These are phyloP conservation scores for Silene coronaria DNA, from an alignment of 179 eudicot genomes.

Conservation along the genomic window DNA sequence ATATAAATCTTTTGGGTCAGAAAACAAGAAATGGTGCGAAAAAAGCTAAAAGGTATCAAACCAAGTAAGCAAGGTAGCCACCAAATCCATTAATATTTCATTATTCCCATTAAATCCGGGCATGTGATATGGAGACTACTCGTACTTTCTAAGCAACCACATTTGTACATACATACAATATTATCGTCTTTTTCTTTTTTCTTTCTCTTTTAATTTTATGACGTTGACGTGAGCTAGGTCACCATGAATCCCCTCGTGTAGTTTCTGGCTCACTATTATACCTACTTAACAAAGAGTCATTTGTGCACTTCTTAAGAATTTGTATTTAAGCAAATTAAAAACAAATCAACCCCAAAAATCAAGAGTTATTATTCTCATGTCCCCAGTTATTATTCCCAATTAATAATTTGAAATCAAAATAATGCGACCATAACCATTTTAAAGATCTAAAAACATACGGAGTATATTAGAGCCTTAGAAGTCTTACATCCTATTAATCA, in stretches of 20 bases:
- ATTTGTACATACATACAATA: neutral
- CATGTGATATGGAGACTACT: conserved; percentile 28
- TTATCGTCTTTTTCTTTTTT: neutral
- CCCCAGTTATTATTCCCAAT: too few relatives aligned
- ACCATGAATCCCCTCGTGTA: neutral
- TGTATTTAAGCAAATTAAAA: too few relatives aligned
- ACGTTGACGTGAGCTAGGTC: neutral
- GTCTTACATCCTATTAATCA: too few relatives aligned
- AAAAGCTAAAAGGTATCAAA: neutral
- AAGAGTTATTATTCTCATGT: too few relatives aligned
- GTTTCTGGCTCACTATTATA: neutral
- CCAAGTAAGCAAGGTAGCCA: conserved; percentile 11
- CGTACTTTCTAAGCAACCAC: conserved; percentile 25
- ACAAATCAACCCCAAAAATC: too few relatives aligned
- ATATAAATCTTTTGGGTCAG: too few relatives aligned
- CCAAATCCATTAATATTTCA: conserved; percentile 20
- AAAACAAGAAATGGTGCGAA: neutral
- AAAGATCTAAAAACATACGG: too few relatives aligned
- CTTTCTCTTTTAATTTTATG: neutral
- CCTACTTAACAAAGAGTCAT: too few relatives aligned
- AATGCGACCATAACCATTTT: too few relatives aligned
- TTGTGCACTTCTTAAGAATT: too few relatives aligned
- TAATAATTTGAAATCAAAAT: too few relatives aligned
- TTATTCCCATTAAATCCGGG: conserved; percentile 23
- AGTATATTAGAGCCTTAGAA: too few relatives aligned